Evolutionary conservation across 2,329 filamentous ascomycete genomes (phyloP).

Genomic region (Cercospora brassicicola): DNA sequence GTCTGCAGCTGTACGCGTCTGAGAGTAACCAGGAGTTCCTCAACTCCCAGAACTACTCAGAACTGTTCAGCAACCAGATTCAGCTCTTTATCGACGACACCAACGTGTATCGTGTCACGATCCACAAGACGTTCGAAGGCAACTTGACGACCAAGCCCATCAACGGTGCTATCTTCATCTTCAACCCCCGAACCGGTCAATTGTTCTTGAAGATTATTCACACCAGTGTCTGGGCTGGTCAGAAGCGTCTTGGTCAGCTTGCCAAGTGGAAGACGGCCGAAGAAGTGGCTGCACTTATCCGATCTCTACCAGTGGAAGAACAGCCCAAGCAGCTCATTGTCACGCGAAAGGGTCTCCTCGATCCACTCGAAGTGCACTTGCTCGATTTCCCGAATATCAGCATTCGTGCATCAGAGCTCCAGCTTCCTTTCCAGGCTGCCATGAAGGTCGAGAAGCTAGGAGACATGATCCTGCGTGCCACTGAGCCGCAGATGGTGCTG

Average conservation of each 20-base stretch:
- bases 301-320: conserved; percentile 93
- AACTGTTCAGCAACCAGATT: conserved; percentile 98
- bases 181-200: conserved; percentile 97
- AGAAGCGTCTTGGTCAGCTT: conserved; percentile 96
- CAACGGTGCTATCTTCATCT: conserved; percentile 99
- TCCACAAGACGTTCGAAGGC: conserved; percentile 99
- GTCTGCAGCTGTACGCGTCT: conserved; percentile 93
- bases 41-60: conserved; percentile 98
- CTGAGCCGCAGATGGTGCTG: conserved; percentile 98
- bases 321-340: conserved; percentile 99
- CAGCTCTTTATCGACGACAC: conserved; percentile 99
- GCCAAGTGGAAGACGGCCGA: conserved; percentile 99
- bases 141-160: conserved; percentile 99
- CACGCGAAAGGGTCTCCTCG: conserved; percentile 91
- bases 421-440: conserved; percentile 96
- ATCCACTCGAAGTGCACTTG: conserved; percentile 94
- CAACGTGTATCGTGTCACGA: conserved; percentile 98
- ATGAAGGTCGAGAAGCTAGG: conserved; percentile 99
- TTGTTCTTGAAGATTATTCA: conserved; percentile 99
- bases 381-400: conserved; percentile 99
- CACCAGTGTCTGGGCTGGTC: conserved; percentile 97
- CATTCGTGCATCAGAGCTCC: conserved; percentile 92
- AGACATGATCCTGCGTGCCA: conserved; percentile 97
- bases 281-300: conserved; percentile 96
- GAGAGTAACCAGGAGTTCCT: conserved; percentile 99